A percentile compares a stretch with the other conserved stretches of the same genome.
Conservation (phyloP, 345 rosid genomes). For the Brassica rapa region DNA sequence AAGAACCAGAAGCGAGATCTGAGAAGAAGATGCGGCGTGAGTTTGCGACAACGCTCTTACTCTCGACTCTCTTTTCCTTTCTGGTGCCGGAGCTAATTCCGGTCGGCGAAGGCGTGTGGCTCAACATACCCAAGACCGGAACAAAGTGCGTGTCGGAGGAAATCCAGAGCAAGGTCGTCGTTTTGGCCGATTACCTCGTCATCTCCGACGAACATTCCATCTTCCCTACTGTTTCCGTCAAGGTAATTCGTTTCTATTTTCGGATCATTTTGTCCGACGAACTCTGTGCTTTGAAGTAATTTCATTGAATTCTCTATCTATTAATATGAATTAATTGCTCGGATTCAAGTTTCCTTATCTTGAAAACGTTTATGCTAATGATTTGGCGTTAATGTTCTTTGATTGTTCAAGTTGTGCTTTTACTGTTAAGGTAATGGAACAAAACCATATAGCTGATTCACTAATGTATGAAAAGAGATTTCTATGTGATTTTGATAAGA, state of each 20-base stretch:
- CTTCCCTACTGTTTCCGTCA: conserved; percentile 64
- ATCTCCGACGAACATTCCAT: conserved; percentile 56
- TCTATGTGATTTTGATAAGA: not conserved
- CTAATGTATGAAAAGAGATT: not conserved
- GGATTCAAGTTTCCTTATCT: not conserved
- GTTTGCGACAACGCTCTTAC: conserved; percentile 24
- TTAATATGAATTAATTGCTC: not conserved
- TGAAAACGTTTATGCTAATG: not conserved
- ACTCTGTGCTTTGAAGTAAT: not conserved
- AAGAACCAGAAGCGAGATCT: conserved; percentile 25
- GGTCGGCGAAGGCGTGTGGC: conserved; percentile 64
- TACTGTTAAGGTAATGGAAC: not conserved
- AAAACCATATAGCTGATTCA: not conserved
- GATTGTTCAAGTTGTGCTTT: not conserved
- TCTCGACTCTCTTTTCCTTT: conserved; percentile 12
- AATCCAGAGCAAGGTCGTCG: conserved; percentile 77
- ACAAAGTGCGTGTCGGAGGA: conserved; percentile 96
- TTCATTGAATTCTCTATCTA: no score
- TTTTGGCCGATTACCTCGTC: conserved; percentile 75
- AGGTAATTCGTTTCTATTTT: conserved; percentile 45
- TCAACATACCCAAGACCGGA: conserved; percentile 62
- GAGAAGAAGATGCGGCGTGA: conserved; percentile 15
- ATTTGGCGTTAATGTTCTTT: not conserved
- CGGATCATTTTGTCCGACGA: conserved; percentile 1
- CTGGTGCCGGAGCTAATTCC: conserved; percentile 20